phyloP scores from a whole-genome alignment of 441 rosid species.

The Sinapis alba region DNA sequence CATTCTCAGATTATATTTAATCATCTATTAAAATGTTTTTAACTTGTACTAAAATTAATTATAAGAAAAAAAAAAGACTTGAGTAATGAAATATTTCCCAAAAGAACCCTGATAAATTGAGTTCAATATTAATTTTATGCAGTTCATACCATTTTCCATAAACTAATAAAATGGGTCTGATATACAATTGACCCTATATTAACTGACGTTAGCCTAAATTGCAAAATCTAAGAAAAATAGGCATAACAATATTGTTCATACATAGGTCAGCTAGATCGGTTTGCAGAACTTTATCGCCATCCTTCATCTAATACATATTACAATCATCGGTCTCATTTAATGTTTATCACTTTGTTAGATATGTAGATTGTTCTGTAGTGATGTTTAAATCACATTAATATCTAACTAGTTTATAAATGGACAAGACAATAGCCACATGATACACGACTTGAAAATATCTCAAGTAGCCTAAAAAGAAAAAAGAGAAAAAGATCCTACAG shows the following conservation, averaged over 20 bases:
- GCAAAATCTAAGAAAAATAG: neutral
- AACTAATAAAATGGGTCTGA: neutral
- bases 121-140: neutral
- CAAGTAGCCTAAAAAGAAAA: slow-evolving; percentile 17
- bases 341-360: neutral
- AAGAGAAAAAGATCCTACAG: slow-evolving; percentile 13
- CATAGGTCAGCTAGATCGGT: neutral
- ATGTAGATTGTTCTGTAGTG: slow-evolving; percentile 8
- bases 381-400: slow-evolving; percentile 5
- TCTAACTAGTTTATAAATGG: neutral
- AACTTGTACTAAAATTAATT: neutral
- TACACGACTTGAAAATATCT: slow-evolving; percentile 9
- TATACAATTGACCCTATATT: neutral
- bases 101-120: neutral
- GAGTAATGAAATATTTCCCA: neutral
- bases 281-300: neutral
- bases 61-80: neutral
- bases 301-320: neutral
- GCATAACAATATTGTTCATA: neutral
- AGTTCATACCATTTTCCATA: neutral
- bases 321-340: neutral
- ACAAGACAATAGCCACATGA: slow-evolving; percentile 9
- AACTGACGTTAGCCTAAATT: neutral
- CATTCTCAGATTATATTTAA: neutral
- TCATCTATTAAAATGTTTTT: neutral